Evolutionary conservation across 2,329 filamentous ascomycete species (phyloP).

Genomic region (Monosporascus sp.): DNA sequence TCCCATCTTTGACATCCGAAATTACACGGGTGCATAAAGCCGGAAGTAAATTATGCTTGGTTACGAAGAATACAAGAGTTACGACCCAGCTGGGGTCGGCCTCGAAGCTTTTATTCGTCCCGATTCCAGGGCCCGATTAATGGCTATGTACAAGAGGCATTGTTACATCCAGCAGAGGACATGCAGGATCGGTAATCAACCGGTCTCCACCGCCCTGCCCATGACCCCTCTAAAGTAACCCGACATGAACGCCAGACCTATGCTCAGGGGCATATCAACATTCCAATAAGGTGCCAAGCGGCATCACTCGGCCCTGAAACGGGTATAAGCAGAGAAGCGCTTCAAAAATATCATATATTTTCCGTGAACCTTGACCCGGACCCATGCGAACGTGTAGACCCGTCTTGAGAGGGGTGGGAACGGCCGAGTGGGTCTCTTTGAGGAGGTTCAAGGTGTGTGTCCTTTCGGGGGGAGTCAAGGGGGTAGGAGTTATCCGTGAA

Average conservation of each 20-base stretch:
- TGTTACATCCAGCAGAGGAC: slow-evolving; percentile 11
- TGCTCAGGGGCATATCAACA: slow-evolving; percentile 17
- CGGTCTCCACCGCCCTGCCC: slow-evolving; percentile 5
- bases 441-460: slow-evolving; percentile 18
- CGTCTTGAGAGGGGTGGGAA: slow-evolving; percentile 30
- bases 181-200: slow-evolving; percentile 2
- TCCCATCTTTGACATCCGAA: no score
- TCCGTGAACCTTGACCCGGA: slow-evolving; percentile 38
- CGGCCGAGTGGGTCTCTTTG: slow-evolving; percentile 32
- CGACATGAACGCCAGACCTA: slow-evolving; percentile 20
- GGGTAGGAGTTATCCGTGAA: slow-evolving; percentile 19
- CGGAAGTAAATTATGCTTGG: neutral
- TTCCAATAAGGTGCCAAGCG: slow-evolving; percentile 18
- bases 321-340: slow-evolving; percentile 11
- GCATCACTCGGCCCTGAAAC: slow-evolving; percentile 20
- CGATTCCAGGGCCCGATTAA: slow-evolving; percentile 3
- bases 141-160: slow-evolving; percentile 12
- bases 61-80: neutral
- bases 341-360: slow-evolving; percentile 28
- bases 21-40: neutral
- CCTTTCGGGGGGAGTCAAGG: no score
- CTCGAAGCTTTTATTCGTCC: slow-evolving; percentile 9
- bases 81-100: slow-evolving; percentile 5
- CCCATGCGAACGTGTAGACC: slow-evolving; percentile 24
- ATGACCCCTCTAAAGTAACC: slow-evolving; percentile 12